phyloP scores from a whole-genome alignment of 2,329 filamentous ascomycete species.

The Stachybotrys chlorohalonatus region DNA sequence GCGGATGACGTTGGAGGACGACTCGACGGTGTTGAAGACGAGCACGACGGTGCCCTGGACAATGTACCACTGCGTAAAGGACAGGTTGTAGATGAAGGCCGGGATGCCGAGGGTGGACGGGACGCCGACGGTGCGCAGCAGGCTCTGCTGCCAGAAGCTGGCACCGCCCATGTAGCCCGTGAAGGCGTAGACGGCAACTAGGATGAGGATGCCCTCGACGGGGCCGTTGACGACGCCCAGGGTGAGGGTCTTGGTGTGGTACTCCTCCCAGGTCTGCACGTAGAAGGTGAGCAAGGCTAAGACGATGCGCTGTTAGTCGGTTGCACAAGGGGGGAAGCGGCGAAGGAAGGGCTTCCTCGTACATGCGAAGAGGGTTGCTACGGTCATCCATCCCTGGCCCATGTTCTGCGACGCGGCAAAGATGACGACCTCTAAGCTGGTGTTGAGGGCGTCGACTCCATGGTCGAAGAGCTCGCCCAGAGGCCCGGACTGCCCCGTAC shows the following conservation, averaged over 20 bases:
- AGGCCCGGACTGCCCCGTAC: conserved; percentile 86
- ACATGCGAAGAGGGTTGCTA: conserved; percentile 77
- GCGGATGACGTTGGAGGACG: conserved; percentile 74
- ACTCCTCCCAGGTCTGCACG: conserved; percentile 98
- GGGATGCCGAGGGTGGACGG: conserved; percentile 57
- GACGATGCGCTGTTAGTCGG: conserved; percentile 2
- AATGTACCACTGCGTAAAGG: conserved; percentile 90
- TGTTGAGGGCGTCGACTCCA: conserved; percentile 94
- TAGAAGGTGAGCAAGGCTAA: conserved; percentile 92
- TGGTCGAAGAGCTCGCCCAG: conserved; percentile 96
- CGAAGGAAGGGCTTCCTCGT: conserved; percentile 19
- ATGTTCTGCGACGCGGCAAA: conserved; percentile 91
- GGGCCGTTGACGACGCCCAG: conserved; percentile 88
- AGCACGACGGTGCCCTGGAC: conserved; percentile 75
- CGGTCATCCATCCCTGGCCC: conserved; percentile 84
- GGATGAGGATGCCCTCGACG: conserved; percentile 84
- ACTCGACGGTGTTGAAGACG: conserved; percentile 74
- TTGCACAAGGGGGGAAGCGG: neutral
- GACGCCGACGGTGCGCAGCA: conserved; percentile 65
- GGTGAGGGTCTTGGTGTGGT: conserved; percentile 93
- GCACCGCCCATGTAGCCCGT: conserved; percentile 81
- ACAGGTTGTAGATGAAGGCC: conserved; percentile 61
- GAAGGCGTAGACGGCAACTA: conserved; percentile 71
- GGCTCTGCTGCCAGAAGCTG: conserved; percentile 85
- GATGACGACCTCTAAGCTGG: conserved; percentile 82